These are phyloP conservation scores for Kentomonas sorsogonicus DNA, from an alignment of 208 protist species.

Conservation along the genomic window DNA sequence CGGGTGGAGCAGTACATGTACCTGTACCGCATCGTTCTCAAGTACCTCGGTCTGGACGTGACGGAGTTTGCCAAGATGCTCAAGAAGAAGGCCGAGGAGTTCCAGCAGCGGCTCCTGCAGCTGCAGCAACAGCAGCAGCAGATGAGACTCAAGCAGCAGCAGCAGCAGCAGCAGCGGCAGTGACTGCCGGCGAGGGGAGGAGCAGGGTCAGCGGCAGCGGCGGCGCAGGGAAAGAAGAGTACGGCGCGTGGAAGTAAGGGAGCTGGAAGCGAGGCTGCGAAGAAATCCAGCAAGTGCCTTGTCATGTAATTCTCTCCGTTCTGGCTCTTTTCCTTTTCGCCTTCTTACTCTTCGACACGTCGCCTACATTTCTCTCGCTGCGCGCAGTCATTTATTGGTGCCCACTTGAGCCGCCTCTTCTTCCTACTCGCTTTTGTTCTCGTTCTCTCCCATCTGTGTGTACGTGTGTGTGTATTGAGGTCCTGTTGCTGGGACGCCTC, in stretches of 20 bases:
- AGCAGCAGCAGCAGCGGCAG: background rate
- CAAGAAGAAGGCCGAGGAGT: slow-evolving; percentile 8
- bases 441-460: no score
- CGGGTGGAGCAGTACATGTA: slow-evolving; percentile 83
- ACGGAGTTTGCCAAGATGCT: background rate
- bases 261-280: background rate
- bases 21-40: slow-evolving; percentile 64
- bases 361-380: no score
- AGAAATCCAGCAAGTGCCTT: background rate
- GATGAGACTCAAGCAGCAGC: background rate
- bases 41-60: no score
- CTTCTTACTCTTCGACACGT: no score
- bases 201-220: background rate
- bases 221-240: background rate
- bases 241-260: background rate
- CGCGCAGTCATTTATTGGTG: no score
- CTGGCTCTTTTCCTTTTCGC: background rate
- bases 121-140: background rate
- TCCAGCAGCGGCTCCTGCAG: slow-evolving; percentile 12
- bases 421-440: no score
- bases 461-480: no score
- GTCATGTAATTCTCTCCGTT: background rate
- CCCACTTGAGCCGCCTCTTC: no score
- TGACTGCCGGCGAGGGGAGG: background rate
- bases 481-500: no score